Evolutionary conservation across 1,284 basidiomycete species (phyloP), one percentile per base, ranked within the genome.

Genomic region (Gymnopus androsaceus): DNA sequence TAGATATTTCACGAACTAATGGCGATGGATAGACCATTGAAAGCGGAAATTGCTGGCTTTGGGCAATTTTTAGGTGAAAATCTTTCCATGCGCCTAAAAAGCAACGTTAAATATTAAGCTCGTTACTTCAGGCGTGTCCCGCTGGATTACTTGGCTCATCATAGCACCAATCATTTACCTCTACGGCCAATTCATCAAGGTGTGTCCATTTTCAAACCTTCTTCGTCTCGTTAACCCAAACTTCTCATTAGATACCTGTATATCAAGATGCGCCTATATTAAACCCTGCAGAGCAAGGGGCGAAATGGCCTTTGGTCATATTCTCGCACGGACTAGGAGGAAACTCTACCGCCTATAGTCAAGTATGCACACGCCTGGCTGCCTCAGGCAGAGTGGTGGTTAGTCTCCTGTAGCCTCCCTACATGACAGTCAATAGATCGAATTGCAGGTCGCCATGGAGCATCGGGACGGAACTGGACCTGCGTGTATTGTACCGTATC

Each of bases 291-390:
- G 52, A 60, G 40, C 58, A 58, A 51, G 44, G 57, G 25, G 66
- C 68, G 36, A 73, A 77, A 40, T 90, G 87, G 83, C 88, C 89
- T 0, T 75, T 93, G 14, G 80, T 91, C 28, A 79, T 92, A 44
- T 92, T 92, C 70, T 90, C 87, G 15, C 91, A 93, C 72, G 91
- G 92, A 17, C 77, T 94, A 11, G 86, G 83, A n/a, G 91, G 90
- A 1, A 84, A 81, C 38, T 74, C 84, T 21, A 88, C 83, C 1
- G 81, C 83, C 1, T 93, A 92, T 67, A 88, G 88, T 59, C 87
- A 91, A 69, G 70, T 86, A 57, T 92, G 89, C 64, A 75, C 78
- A 2, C 77, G 80, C 12, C 71, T 94, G 25, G 92, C 90, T 2
- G 81, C 87, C 2, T 78, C 85, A 46, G 92, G 92, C 3, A 84